Evolutionary conservation across 108 stramenopile genomes (phyloP), one percentile per base, ranked within the genome.

Genomic region (Pseudonitzschia multiseries): DNA sequence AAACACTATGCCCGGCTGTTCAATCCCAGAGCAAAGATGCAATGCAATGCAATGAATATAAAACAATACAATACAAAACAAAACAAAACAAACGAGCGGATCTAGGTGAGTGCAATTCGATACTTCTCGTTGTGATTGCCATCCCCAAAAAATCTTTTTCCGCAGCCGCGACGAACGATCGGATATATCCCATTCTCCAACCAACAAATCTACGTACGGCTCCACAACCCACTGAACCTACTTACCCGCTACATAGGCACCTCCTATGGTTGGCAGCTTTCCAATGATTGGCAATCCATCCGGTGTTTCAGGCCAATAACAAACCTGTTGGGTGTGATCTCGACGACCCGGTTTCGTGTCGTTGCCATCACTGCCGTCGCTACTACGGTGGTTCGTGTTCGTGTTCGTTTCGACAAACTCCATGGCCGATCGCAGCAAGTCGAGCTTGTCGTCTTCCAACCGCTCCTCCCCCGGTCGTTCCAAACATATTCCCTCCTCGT

Each of bases 281-380:
- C 93, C 93, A 56, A 97, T 87, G 33, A 95, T 76, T 32, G 96
- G 96, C 26, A 87, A 29, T n/a, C 87, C 93, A 77, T 97, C 92
- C n/a, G 76, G 68, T 14, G 86, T 84, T 75, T 74, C 82, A 4
- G 86, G 86, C 48, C 84, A 70, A 69, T 87, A 84, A 65, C 86
- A 87, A 21, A 81, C 60, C 50, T 87, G 86, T 68, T 70, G 29
- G 36, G 77, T 81, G 62, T 84, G 80, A 13, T 81, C 72, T 10
- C 50, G 50, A n/a, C 20, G 50, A 4, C 20, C 10, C 17, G 50
- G 50, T n/a, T 51, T 28, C 72, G 57, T 27, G 57, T 59, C 57
- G 15, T 1, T 27, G 26, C 9, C 26, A 59, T 59, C 29, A 40
- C 68, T 66, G 36, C 73, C 73, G 15, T 26, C 29, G 57, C 13